Conservation (phyloP, 305 asterid genomes). For the Ruellia speciosa region DNA sequence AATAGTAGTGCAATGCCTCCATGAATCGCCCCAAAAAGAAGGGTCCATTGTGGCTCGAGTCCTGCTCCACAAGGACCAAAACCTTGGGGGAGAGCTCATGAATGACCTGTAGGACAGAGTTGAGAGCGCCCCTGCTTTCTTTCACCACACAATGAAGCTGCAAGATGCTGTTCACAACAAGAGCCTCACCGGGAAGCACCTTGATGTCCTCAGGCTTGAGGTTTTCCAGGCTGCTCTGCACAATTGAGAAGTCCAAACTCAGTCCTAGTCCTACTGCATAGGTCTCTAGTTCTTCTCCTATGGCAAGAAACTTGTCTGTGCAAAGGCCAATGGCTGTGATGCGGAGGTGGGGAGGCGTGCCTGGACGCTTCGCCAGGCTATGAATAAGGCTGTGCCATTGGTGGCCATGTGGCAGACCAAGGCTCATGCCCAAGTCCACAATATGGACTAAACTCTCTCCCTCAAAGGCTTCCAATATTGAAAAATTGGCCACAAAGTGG, state of each 20-base stretch:
- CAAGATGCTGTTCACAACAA: constrained; percentile 62
- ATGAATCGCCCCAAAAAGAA: constrained; percentile 78
- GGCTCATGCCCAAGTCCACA: constrained; percentile 79
- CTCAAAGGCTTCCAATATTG: constrained; percentile 95
- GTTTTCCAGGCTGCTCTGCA: constrained; percentile 59
- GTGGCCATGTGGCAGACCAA: constrained; percentile 61
- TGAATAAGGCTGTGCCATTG: constrained; percentile 60
- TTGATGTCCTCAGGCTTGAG: constrained; percentile 49
- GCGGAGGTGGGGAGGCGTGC: constrained; percentile 34
- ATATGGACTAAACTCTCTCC: constrained; percentile 88
- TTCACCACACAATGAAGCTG: constrained; percentile 85
- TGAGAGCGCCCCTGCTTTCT: constrained; percentile 72
- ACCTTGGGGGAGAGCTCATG: constrained; percentile 67
- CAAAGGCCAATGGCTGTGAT: constrained; percentile 60
- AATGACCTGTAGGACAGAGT: constrained; percentile 56
- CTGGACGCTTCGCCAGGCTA: constrained; percentile 42
- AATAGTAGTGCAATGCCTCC: constrained; percentile 83
- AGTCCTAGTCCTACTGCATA: constrained; percentile 39
- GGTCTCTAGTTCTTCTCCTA: constrained; percentile 61
- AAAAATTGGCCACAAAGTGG: constrained; percentile 58
- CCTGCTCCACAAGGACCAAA: constrained; percentile 71
- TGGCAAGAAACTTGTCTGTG: constrained; percentile 28
- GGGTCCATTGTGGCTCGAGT: constrained; percentile 82
- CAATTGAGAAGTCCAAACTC: constrained; percentile 41
- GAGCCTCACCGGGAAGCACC: constrained; percentile 45